Conservation (phyloP, 805 yeast genomes). For the Maudiozyma barnettii region DNA sequence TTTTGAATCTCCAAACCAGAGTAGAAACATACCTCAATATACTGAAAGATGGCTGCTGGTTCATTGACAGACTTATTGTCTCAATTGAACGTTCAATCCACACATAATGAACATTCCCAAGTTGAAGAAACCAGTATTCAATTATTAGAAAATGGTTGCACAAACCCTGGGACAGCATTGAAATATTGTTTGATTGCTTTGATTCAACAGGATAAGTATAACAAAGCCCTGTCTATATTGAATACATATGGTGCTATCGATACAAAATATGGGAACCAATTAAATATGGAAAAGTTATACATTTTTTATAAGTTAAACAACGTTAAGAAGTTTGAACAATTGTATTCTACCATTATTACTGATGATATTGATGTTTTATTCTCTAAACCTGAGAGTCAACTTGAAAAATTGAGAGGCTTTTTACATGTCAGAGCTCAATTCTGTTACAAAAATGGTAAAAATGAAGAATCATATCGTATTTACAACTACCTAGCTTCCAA, state of each 20-base stretch:
- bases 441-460: slow-evolving; percentile 42
- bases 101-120: slow-evolving; percentile 21
- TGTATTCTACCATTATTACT: slow-evolving; percentile 14
- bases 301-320: slow-evolving; percentile 49
- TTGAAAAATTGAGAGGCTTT: slow-evolving; percentile 30
- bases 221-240: slow-evolving; percentile 39
- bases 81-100: slow-evolving; percentile 24
- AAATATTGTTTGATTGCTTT: slow-evolving; percentile 47
- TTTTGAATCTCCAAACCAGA: too few relatives aligned
- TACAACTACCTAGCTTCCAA: slow-evolving; percentile 39
- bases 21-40: too few relatives aligned
- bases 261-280: slow-evolving; percentile 26
- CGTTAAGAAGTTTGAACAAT: slow-evolving; percentile 23
- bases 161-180: slow-evolving; percentile 18
- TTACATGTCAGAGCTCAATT: slow-evolving; percentile 45
- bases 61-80: slow-evolving; percentile 19
- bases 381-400: slow-evolving; percentile 2
- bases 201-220: slow-evolving; percentile 57
- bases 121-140: slow-evolving; percentile 22
- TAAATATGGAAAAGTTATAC: slow-evolving; percentile 49
- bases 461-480: slow-evolving; percentile 39
- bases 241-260: slow-evolving; percentile 31
- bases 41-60: slow-evolving; percentile 14
- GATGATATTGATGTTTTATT: slow-evolving; percentile 6
- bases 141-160: slow-evolving; percentile 15